Conservation (phyloP, 345 rosid genomes). For the Psidium friedrichsthalianum region DNA sequence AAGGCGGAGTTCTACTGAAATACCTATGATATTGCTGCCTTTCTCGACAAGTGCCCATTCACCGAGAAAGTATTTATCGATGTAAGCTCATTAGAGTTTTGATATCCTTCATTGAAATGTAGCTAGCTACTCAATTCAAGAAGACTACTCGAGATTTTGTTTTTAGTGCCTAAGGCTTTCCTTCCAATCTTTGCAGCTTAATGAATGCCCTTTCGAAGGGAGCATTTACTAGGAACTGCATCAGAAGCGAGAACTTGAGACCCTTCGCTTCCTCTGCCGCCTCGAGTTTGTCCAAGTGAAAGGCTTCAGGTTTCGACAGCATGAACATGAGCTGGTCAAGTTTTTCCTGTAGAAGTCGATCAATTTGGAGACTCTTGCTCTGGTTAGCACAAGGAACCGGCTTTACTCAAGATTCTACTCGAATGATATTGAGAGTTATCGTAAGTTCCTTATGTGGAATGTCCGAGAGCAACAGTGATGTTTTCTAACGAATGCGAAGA, state of each 20-base stretch:
- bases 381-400: background rate
- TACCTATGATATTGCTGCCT: conserved; percentile 1
- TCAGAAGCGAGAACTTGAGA: background rate
- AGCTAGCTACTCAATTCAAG: background rate
- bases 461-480: background rate
- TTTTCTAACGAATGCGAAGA: background rate
- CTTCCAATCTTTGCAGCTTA: conserved; percentile 1
- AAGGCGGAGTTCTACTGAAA: conserved; percentile 3
- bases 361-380: background rate
- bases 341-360: conserved; percentile 1
- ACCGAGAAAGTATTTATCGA: conserved; percentile 13
- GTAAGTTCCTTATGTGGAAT: background rate
- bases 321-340: conserved; percentile 5
- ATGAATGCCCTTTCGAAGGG: background rate
- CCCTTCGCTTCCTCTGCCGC: background rate
- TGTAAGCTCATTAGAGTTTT: conserved; percentile 1
- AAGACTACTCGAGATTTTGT: background rate
- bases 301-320: conserved; percentile 3
- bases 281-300: background rate
- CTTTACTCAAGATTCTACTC: background rate
- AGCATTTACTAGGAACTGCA: background rate
- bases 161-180: background rate
- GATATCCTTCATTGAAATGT: background rate
- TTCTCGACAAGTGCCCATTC: conserved; percentile 2
- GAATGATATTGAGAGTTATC: background rate